These are phyloP conservation scores for Favolaschia claudopus DNA, from an alignment of 768 basidiomycete genomes.

Conservation along the genomic window DNA sequence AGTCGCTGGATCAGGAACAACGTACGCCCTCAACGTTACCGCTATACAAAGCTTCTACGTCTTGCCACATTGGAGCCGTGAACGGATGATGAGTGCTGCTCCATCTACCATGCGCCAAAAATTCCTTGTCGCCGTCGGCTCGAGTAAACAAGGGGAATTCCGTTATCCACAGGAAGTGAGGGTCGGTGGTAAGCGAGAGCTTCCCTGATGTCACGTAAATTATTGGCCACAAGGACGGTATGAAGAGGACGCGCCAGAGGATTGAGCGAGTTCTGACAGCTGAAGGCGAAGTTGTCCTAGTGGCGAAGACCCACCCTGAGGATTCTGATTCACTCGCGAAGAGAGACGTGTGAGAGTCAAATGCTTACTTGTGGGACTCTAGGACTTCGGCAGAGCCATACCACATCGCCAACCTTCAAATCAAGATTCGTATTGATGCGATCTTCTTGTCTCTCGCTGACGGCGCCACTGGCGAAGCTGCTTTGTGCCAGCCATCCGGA, in stretches of 20 bases:
- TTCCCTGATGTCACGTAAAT: conserved; percentile 52
- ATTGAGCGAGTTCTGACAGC: conserved; percentile 71
- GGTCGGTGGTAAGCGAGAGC: conserved; percentile 58
- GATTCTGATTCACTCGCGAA: conserved; percentile 32
- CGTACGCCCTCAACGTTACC: conserved; percentile 69
- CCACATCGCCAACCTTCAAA: conserved; percentile 57
- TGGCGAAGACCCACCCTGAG: conserved; percentile 85
- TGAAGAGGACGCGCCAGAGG: conserved; percentile 55
- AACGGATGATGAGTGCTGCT: conserved; percentile 95
- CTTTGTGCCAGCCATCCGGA: conserved; percentile 55
- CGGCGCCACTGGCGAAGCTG: conserved; percentile 33
- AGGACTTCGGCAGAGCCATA: conserved; percentile 65
- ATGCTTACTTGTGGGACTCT: conserved; percentile 58
- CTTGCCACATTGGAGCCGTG: conserved; percentile 94
- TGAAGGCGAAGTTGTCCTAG: conserved; percentile 76
- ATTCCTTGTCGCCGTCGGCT: conserved; percentile 87
- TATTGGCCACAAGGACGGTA: conserved; percentile 12
- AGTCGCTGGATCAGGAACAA: conserved; percentile 5
- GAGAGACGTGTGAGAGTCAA: conserved; percentile 7
- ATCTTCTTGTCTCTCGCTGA: conserved; percentile 35
- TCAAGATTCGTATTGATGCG: conserved; percentile 50
- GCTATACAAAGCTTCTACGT: conserved; percentile 76
- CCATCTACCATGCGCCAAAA: conserved; percentile 87
- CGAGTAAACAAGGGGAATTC: conserved; percentile 93
- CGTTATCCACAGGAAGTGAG: conserved; percentile 94